Conservation (phyloP, 257 asterid genomes). For the Voacanga thouarsii region DNA sequence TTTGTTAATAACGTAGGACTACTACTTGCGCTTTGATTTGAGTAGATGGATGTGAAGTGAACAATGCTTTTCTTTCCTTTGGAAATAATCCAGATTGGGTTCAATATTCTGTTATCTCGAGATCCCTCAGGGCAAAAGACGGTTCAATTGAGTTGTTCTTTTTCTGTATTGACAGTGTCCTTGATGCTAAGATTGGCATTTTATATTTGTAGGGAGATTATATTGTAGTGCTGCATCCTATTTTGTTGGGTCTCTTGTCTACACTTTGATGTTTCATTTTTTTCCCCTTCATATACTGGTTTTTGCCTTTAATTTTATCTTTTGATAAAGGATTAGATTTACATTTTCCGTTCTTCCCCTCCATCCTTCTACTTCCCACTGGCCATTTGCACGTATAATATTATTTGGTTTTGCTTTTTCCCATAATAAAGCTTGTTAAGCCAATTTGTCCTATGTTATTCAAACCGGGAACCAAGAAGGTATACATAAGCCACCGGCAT, state of each 20-base stretch:
- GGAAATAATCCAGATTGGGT: neutral
- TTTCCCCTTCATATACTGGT: neutral
- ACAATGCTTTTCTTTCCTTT: too few species aligned
- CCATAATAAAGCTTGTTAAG: too few species aligned
- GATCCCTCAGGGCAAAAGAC: neutral
- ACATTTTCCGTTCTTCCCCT: too few species aligned
- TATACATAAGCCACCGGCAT: too few species aligned
- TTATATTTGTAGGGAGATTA: neutral
- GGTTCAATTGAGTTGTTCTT: neutral
- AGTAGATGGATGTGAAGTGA: neutral
- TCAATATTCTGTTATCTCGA: neutral
- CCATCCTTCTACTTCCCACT: too few species aligned
- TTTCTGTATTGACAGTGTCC: neutral
- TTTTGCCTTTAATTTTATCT: neutral
- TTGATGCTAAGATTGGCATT: neutral
- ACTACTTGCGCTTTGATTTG: neutral
- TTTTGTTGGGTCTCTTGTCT: neutral
- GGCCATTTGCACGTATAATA: too few species aligned
- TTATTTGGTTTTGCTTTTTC: too few species aligned
- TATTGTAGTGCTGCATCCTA: neutral
- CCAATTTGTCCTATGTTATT: too few species aligned
- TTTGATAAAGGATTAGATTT: too few species aligned
- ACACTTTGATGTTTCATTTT: neutral
- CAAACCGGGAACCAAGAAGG: too few species aligned
- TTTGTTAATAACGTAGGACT: neutral